Percentiles rank a stretch among this genome's conserved stretches.
These are phyloP conservation scores for Aspergillus fischeri DNA, from an alignment of 2,329 filamentous ascomycete genomes.

Conservation along the genomic window DNA sequence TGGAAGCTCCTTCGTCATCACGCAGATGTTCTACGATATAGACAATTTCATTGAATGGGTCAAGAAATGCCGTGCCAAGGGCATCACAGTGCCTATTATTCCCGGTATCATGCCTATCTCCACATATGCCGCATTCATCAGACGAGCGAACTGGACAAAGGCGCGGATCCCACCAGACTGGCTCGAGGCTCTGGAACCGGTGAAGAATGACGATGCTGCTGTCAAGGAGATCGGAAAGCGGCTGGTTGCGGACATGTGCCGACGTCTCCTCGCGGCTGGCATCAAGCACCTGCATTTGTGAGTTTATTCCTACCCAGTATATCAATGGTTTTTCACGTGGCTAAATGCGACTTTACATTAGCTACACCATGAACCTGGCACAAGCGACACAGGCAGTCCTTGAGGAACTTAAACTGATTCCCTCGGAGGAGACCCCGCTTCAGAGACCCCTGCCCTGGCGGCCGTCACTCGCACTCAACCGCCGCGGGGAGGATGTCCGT, in stretches of 20 bases:
- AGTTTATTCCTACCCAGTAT: slow-evolving; percentile 20
- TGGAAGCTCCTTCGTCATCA: slow-evolving; percentile 89
- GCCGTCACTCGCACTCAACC: slow-evolving; percentile 82
- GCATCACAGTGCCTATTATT: slow-evolving; percentile 78
- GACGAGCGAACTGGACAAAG: slow-evolving; percentile 87
- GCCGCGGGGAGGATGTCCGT: slow-evolving; percentile 89
- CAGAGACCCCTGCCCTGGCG: slow-evolving; percentile 95
- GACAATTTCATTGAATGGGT: slow-evolving; percentile 95
- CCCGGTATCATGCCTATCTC: slow-evolving; percentile 92
- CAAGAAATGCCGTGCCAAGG: slow-evolving; percentile 74
- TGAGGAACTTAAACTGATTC: slow-evolving; percentile 79
- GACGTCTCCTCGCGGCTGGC: slow-evolving; percentile 74
- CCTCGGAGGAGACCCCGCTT: slow-evolving; percentile 70
- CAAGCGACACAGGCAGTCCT: slow-evolving; percentile 92
- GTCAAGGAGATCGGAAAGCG: slow-evolving; percentile 86
- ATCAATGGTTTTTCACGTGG: not conserved
- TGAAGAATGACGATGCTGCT: slow-evolving; percentile 94
- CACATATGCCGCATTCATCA: slow-evolving; percentile 87
- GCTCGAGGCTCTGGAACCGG: slow-evolving; percentile 76
- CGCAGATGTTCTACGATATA: slow-evolving; percentile 99
- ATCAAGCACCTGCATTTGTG: slow-evolving; percentile 87
- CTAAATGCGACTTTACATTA: slow-evolving; percentile 17
- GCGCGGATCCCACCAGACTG: slow-evolving; percentile 77
- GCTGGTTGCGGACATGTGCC: slow-evolving; percentile 85
- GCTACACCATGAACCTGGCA: slow-evolving; percentile 97